Conservation (phyloP, 2,329 filamentous ascomycete species). For the Pseudogymnoascus sp. region DNA sequence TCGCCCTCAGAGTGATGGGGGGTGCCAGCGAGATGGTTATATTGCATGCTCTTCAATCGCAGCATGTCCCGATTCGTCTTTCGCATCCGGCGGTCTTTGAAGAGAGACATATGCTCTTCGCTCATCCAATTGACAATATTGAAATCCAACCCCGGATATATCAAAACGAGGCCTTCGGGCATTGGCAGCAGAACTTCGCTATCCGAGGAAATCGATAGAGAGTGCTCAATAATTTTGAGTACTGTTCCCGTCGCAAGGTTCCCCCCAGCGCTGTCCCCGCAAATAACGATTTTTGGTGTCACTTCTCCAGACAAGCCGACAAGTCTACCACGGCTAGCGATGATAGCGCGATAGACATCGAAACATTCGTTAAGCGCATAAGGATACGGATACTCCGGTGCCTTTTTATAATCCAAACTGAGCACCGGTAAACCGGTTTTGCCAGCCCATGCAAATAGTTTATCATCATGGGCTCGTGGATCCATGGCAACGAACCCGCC, state of each 20-base stretch:
- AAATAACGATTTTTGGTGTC: slow-evolving; percentile 61
- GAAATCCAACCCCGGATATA: slow-evolving; percentile 90
- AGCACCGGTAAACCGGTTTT: slow-evolving; percentile 82
- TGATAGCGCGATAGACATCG: slow-evolving; percentile 70
- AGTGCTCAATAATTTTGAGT: slow-evolving; percentile 73
- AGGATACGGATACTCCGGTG: slow-evolving; percentile 76
- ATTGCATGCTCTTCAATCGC: slow-evolving; percentile 79
- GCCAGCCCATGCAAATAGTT: slow-evolving; percentile 84
- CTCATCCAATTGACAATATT: slow-evolving; percentile 99
- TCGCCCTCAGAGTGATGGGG: slow-evolving; percentile 75
- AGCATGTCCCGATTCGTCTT: slow-evolving; percentile 73
- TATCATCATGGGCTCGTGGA: slow-evolving; percentile 89
- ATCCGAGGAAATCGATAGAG: slow-evolving; percentile 45
- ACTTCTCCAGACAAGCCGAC: slow-evolving; percentile 62
- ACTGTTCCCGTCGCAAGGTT: slow-evolving; percentile 74
- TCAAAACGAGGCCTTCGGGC: slow-evolving; percentile 73
- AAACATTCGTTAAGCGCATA: slow-evolving; percentile 83
- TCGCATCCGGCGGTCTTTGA: slow-evolving; percentile 71
- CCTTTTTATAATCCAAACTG: slow-evolving; percentile 85
- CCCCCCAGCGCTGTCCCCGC: slow-evolving; percentile 75
- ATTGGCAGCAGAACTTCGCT: slow-evolving; percentile 55
- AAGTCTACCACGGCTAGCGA: slow-evolving; percentile 65
- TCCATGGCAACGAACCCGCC: slow-evolving; percentile 97
- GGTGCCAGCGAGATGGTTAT: slow-evolving; percentile 74
- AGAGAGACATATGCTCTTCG: slow-evolving; percentile 92